Evolutionary conservation across 768 basidiomycete genomes (phyloP).

Genomic region (Lentinula boryana): DNA sequence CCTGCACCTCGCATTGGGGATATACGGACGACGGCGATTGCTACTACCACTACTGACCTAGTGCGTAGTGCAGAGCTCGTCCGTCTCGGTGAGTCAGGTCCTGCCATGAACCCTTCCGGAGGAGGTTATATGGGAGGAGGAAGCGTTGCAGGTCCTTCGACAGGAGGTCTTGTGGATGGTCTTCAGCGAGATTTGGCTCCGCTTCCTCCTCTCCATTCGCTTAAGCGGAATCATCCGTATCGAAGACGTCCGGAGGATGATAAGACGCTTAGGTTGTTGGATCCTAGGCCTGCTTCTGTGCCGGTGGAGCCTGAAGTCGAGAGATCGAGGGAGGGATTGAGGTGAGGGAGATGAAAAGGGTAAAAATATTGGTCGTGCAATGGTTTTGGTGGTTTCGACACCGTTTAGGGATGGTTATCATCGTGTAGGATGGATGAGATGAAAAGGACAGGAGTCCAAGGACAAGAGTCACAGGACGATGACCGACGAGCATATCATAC

Average conservation of each 20-base stretch:
- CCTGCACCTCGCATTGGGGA: not conserved
- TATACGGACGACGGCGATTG: not conserved
- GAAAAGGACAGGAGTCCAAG: no score
- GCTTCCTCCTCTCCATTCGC: conserved; percentile 42
- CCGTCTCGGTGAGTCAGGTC: not conserved
- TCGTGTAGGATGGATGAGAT: no score
- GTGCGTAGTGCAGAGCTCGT: not conserved
- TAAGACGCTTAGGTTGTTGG: conserved; percentile 46
- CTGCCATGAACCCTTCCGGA: not conserved
- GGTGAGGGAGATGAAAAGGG: no score
- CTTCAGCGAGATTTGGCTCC: conserved; percentile 36
- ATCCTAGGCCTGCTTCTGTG: conserved; percentile 18
- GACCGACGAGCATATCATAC: no score
- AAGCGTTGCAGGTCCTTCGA: no score
- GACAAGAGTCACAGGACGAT: no score
- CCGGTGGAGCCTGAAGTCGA: not conserved
- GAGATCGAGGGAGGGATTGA: no score
- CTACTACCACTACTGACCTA: not conserved
- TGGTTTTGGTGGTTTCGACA: no score
- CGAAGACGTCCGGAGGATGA: conserved; percentile 60
- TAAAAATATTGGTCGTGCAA: no score
- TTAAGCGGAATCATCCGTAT: conserved; percentile 51
- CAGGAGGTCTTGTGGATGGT: not conserved
- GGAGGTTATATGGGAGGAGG: not conserved
- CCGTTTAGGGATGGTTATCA: no score